phyloP scores from a whole-genome alignment of 2,329 filamentous ascomycete genomes.

The Alternaria atra region DNA sequence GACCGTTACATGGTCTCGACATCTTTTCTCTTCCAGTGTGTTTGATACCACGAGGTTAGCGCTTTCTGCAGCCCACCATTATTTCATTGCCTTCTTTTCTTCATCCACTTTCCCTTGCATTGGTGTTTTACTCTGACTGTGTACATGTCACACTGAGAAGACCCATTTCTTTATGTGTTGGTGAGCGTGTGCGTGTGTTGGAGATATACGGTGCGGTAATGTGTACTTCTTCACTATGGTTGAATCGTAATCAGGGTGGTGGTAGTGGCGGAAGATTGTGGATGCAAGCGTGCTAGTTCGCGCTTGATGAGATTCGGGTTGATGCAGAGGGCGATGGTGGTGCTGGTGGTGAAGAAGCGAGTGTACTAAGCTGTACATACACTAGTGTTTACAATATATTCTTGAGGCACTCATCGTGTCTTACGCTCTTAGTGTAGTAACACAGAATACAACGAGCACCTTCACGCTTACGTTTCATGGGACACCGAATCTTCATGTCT shows the following conservation, averaged over 20 bases:
- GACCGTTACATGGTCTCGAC: neutral
- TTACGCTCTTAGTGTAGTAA: neutral
- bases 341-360: neutral
- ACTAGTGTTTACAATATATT: neutral
- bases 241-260: neutral
- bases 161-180: neutral
- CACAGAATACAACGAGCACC: neutral
- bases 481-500: neutral
- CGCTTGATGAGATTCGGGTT: neutral
- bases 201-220: neutral
- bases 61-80: conserved; percentile 11
- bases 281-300: neutral
- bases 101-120: conserved; percentile 4
- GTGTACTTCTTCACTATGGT: conserved; percentile 1
- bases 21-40: conserved; percentile 7
- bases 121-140: neutral
- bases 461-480: neutral
- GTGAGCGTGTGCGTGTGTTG: neutral
- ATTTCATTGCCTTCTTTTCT: conserved; percentile 7
- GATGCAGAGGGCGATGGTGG: neutral
- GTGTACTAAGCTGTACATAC: neutral
- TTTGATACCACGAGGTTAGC: conserved; percentile 23
- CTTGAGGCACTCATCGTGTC: neutral
- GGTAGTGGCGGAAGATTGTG: neutral
- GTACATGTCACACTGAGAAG: neutral